Percentiles rank a stretch among this genome's conserved stretches.
Evolutionary conservation across 495 filamentous ascomycete species (phyloP).

Genomic region (Talaromyces liani): DNA sequence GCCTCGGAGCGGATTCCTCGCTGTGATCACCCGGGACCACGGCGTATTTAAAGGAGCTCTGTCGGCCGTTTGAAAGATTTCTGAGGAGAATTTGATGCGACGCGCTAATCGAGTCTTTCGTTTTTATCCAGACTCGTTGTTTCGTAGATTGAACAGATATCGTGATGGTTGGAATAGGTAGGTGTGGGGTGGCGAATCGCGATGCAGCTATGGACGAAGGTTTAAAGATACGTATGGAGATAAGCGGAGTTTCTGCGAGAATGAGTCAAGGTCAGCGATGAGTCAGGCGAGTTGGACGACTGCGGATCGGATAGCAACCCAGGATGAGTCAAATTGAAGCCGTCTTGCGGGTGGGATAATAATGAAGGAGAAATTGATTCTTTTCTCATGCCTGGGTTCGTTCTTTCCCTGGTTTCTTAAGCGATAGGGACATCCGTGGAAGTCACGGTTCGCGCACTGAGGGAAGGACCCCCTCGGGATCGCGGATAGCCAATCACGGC

Average conservation of each 20-base stretch:
- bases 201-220: neutral
- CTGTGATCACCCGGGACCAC: conserved; percentile 73
- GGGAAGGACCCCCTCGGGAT: conserved; percentile 7
- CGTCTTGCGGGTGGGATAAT: neutral
- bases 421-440: neutral
- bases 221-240: neutral
- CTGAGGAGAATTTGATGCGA: conserved; percentile 14
- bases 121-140: neutral
- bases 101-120: neutral
- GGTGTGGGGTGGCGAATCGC: conserved; percentile 1
- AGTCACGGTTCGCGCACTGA: neutral
- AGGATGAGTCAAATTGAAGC: neutral
- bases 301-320: neutral
- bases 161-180: neutral
- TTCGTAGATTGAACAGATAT: neutral
- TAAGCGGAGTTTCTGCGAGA: neutral
- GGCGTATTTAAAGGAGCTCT: conserved; percentile 73
- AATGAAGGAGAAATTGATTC: neutral
- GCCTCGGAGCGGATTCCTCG: conserved; percentile 68
- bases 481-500: conserved; percentile 25
- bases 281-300: neutral
- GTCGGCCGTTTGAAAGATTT: conserved; percentile 32
- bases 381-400: neutral
- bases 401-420: neutral
- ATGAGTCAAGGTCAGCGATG: neutral